These are phyloP conservation scores for Exophiala lecanii-corni DNA, from an alignment of 2,329 filamentous ascomycete species.

Conservation along the genomic window DNA sequence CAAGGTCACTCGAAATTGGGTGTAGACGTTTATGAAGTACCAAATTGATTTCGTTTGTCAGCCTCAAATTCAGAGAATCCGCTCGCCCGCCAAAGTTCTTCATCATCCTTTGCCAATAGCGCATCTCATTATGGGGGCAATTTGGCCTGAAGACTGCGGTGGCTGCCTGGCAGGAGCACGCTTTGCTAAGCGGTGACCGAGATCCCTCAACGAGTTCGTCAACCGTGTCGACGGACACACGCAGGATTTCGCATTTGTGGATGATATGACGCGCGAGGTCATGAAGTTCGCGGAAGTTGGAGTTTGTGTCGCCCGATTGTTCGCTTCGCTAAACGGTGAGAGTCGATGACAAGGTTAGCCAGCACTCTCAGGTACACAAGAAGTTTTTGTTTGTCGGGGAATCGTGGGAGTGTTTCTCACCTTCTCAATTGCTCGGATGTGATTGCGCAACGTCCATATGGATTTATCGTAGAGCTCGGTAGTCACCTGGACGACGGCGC, in stretches of 20 bases:
- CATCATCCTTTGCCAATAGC: slow-evolving; percentile 27
- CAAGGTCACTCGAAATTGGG: slow-evolving; percentile 7
- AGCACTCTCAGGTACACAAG: too few species aligned
- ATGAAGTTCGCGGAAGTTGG: slow-evolving; percentile 29
- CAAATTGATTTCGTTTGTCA: slow-evolving; percentile 34
- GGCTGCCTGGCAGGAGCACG: slow-evolving; percentile 3
- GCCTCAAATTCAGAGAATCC: slow-evolving; percentile 29
- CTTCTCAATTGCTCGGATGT: slow-evolving; percentile 31
- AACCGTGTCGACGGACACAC: slow-evolving; percentile 30
- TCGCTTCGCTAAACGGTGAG: too few species aligned
- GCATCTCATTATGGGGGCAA: slow-evolving; percentile 22
- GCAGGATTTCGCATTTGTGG: slow-evolving; percentile 32
- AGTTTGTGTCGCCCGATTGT: too few species aligned
- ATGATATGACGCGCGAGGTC: slow-evolving; percentile 33
- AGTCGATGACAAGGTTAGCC: too few species aligned
- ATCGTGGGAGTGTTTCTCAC: too few species aligned
- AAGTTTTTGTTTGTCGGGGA: too few species aligned
- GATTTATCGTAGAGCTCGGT: slow-evolving; percentile 28
- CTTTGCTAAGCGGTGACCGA: slow-evolving; percentile 13
- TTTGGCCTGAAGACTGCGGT: not conserved
- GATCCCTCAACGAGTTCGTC: slow-evolving; percentile 26
- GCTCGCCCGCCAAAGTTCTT: slow-evolving; percentile 29
- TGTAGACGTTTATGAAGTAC: too few species aligned
- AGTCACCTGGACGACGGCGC: slow-evolving; percentile 24
- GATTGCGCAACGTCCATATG: slow-evolving; percentile 31